A percentile compares a stretch with the other conserved stretches of the same genome.
These are phyloP conservation scores for Amborella trichopoda DNA, from an alignment of 164 flowering plant species.

Conservation along the genomic window DNA sequence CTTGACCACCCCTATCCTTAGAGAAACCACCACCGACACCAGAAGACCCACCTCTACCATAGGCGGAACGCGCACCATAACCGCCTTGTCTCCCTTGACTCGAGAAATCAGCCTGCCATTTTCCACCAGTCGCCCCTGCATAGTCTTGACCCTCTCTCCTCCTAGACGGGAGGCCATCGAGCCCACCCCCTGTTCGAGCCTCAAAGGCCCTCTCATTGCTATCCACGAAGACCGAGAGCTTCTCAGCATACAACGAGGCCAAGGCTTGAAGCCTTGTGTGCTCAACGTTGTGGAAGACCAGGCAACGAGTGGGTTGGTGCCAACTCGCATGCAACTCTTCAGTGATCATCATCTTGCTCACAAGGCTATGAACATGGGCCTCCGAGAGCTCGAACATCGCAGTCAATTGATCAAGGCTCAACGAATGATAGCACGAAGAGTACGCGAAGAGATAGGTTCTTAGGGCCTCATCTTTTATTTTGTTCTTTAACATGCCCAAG, in stretches of 20 bases:
- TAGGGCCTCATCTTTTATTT: slow-evolving; percentile 86
- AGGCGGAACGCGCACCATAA: slow-evolving; percentile 33
- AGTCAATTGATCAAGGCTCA: slow-evolving; percentile 62
- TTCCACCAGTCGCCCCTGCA: slow-evolving; percentile 27
- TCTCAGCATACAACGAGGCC: slow-evolving; percentile 75
- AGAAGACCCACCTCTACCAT: slow-evolving; percentile 27
- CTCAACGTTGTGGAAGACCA: slow-evolving; percentile 64
- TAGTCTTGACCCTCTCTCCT: slow-evolving; percentile 74
- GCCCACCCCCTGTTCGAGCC: slow-evolving; percentile 56
- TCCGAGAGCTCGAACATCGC: slow-evolving; percentile 76
- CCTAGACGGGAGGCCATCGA: slow-evolving; percentile 55
- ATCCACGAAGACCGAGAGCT: slow-evolving; percentile 64
- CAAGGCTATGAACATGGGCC: slow-evolving; percentile 38
- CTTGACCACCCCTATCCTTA: slow-evolving; percentile 32
- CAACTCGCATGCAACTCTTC: slow-evolving; percentile 92
- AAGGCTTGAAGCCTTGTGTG: slow-evolving; percentile 68
- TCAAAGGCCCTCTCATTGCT: slow-evolving; percentile 85
- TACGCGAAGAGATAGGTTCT: slow-evolving; percentile 77
- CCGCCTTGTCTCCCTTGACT: slow-evolving; percentile 50
- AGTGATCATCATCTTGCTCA: slow-evolving; percentile 84
- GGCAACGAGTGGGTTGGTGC: slow-evolving; percentile 77
- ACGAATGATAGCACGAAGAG: slow-evolving; percentile 51
- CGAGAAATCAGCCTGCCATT: slow-evolving; percentile 55
- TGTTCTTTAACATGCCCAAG: slow-evolving; percentile 67
- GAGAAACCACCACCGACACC: slow-evolving; percentile 27